These are phyloP conservation scores for Colletotrichum costaricense DNA, from an alignment of 2,329 filamentous ascomycete genomes.

Conservation along the genomic window DNA sequence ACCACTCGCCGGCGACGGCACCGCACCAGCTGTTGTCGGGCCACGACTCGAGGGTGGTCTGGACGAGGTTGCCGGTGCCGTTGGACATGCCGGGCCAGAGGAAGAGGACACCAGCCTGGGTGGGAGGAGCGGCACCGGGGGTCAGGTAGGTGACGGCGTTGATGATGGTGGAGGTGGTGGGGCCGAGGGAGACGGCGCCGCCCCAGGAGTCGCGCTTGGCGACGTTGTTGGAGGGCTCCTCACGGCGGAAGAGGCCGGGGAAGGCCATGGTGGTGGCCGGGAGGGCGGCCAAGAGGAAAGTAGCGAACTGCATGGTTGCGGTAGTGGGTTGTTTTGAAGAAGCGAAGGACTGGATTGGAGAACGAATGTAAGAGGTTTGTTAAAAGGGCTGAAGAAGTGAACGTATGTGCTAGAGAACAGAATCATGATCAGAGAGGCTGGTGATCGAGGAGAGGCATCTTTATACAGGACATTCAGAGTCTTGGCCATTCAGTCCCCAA, in stretches of 20 bases:
- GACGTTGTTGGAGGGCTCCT: slow-evolving; percentile 18
- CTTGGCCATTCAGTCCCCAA: background rate
- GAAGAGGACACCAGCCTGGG: slow-evolving; percentile 51
- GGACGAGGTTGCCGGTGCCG: slow-evolving; percentile 54
- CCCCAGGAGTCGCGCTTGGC: slow-evolving; percentile 17
- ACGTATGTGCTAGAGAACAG: background rate
- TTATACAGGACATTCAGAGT: background rate
- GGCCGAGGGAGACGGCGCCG: slow-evolving; percentile 28
- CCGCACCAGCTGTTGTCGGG: slow-evolving; percentile 49
- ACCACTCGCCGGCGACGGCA: slow-evolving; percentile 49
- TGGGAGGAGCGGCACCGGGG: slow-evolving; percentile 50
- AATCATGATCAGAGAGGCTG: no score
- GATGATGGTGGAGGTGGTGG: slow-evolving; percentile 43
- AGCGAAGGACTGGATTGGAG: background rate
- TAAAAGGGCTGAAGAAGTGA: slow-evolving; percentile 8
- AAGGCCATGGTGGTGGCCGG: slow-evolving; percentile 21
- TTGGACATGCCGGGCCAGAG: slow-evolving; percentile 59
- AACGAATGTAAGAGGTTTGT: slow-evolving; percentile 3
- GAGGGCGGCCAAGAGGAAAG: slow-evolving; percentile 14
- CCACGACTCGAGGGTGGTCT: slow-evolving; percentile 53
- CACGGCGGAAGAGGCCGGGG: slow-evolving; percentile 20
- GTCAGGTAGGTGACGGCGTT: slow-evolving; percentile 53
- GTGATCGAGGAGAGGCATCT: background rate
- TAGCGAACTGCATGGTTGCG: slow-evolving; percentile 18
- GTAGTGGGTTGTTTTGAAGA: background rate